A percentile compares a stretch with the other conserved stretches of the same genome.
Conservation (phyloP, 306 rosid genomes). For the Phaseolus lunatus region DNA sequence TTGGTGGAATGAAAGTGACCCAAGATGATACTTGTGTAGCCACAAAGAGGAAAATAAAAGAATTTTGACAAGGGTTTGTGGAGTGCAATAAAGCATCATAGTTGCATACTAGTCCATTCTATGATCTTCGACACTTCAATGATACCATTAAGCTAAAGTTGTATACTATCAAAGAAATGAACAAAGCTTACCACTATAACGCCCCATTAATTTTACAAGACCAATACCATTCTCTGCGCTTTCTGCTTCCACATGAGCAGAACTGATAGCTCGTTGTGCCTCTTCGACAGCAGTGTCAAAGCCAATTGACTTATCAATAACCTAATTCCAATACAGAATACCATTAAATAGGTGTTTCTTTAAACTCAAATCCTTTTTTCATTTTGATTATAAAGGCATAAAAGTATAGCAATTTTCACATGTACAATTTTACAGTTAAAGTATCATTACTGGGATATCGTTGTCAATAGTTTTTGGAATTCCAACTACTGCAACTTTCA, state of each 20-base stretch:
- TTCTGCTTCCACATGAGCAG: constrained; percentile 78
- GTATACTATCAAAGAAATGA: constrained; percentile 17
- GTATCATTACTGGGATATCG: constrained; percentile 76
- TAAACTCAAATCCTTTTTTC: background rate
- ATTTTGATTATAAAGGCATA: constrained; percentile 1
- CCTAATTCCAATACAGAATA: constrained; percentile 52
- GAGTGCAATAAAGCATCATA: background rate
- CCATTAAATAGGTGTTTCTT: background rate
- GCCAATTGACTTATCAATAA: constrained; percentile 86
- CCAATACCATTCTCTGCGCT: constrained; percentile 78
- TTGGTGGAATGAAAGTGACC: constrained; percentile 8
- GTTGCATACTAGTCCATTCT: background rate
- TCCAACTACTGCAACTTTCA: constrained; percentile 85
- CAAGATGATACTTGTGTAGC: background rate
- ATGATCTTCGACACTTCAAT: background rate
- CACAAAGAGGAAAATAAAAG: background rate
- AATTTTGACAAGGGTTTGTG: background rate
- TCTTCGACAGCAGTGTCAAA: constrained; percentile 81
- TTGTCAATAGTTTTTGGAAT: constrained; percentile 99
- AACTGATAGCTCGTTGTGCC: constrained; percentile 51
- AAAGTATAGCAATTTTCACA: background rate
- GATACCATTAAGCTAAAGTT: constrained; percentile 25
- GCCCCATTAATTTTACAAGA: constrained; percentile 77
- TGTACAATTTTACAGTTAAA: constrained; percentile 22
- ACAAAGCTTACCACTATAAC: constrained; percentile 67